These are phyloP conservation scores for Argentina anserina DNA, from an alignment of 306 rosid genomes.

Conservation along the genomic window DNA sequence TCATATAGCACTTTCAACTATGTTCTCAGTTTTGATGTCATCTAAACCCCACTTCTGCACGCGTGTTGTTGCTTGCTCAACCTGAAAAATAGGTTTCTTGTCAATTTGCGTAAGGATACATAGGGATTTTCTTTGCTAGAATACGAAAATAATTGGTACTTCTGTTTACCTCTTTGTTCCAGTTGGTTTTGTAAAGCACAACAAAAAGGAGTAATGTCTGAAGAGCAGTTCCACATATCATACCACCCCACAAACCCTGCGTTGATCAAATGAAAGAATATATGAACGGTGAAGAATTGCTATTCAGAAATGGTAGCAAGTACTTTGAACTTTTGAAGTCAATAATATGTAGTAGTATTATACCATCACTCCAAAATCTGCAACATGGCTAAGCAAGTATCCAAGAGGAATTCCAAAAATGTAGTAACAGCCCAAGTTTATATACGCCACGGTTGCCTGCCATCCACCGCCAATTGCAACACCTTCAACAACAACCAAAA, in stretches of 20 bases:
- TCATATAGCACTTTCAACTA: slow-evolving; percentile 16
- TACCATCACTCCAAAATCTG: slow-evolving; percentile 65
- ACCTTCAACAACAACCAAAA: slow-evolving; percentile 37
- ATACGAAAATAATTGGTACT: neutral
- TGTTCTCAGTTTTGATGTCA: slow-evolving; percentile 10
- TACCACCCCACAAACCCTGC: slow-evolving; percentile 63
- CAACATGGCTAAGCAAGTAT: slow-evolving; percentile 53
- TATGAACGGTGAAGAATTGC: neutral
- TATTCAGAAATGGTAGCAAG: neutral
- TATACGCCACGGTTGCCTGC: slow-evolving; percentile 80
- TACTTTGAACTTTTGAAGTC: slow-evolving; percentile 35
- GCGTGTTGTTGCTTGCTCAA: slow-evolving; percentile 43
- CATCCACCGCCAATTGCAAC: slow-evolving; percentile 98
- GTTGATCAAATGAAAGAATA: neutral
- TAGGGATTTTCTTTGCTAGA: neutral
- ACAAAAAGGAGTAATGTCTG: slow-evolving; percentile 49
- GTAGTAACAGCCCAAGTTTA: slow-evolving; percentile 75
- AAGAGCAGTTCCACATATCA: slow-evolving; percentile 52
- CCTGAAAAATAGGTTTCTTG: slow-evolving; percentile 29
- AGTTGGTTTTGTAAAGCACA: slow-evolving; percentile 44
- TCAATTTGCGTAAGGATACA: neutral
- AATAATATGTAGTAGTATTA: neutral
- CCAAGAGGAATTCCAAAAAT: slow-evolving; percentile 81
- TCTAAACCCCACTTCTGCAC: slow-evolving; percentile 53
- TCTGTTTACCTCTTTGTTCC: slow-evolving; percentile 50